These are phyloP conservation scores for Serendipita sp. DNA, from an alignment of 768 basidiomycete species.

Conservation along the genomic window DNA sequence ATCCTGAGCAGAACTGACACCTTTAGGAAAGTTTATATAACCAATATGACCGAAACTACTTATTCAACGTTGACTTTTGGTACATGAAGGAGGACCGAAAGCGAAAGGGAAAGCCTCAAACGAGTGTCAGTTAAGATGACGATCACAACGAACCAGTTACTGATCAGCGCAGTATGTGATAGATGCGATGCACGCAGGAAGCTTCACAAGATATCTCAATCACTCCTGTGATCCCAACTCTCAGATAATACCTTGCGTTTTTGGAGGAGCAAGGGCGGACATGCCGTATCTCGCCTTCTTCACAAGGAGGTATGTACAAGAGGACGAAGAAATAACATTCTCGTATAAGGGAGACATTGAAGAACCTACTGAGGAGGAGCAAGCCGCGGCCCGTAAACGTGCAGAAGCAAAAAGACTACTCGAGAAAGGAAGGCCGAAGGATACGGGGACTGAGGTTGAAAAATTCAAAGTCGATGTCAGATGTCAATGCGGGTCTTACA, in stretches of 20 bases:
- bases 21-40: conserved; percentile 44
- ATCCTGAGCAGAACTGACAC: background rate
- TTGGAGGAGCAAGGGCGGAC: conserved; percentile 23
- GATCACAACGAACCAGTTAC: background rate
- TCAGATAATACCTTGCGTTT: conserved; percentile 41
- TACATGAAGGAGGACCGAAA: conserved; percentile 29
- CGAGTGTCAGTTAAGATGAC: conserved; percentile 9
- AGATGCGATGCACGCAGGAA: background rate
- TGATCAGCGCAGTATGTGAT: background rate
- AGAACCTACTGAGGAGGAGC: conserved; percentile 21
- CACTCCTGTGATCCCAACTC: conserved; percentile 87
- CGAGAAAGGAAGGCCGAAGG: background rate
- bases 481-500: background rate
- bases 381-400: background rate
- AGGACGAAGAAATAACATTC: conserved; percentile 60
- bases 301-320: conserved; percentile 43
- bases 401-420: background rate
- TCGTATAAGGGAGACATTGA: conserved; percentile 43
- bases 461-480: background rate
- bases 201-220: conserved; percentile 85
- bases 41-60: conserved; percentile 54
- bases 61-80: conserved; percentile 71
- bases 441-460: background rate
- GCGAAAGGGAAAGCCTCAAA: conserved; percentile 11
- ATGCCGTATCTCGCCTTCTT: conserved; percentile 49